Evolutionary conservation across 768 basidiomycete genomes (phyloP).

Genomic region (Amanita rubescens): DNA sequence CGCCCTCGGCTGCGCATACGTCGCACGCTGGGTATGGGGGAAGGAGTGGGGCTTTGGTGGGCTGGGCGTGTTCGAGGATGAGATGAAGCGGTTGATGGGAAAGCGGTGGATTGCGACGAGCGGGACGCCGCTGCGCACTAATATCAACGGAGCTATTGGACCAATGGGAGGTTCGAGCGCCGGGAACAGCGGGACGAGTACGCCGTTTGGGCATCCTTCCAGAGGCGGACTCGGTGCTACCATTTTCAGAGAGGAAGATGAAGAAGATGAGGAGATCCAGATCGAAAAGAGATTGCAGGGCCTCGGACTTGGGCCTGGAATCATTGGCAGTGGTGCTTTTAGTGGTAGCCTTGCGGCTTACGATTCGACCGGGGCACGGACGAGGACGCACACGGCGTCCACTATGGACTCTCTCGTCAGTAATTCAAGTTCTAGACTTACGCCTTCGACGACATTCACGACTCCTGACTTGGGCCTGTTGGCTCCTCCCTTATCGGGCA

Average conservation of each 20-base stretch:
- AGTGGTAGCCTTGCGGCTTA: constrained; percentile 27
- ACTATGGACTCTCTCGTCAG: constrained; percentile 29
- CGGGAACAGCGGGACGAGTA: constrained; percentile 60
- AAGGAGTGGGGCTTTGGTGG: constrained; percentile 46
- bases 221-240: constrained; percentile 36
- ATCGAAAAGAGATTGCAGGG: constrained; percentile 33
- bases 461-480: constrained; percentile 49
- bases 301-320: constrained; percentile 17
- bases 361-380: constrained; percentile 24
- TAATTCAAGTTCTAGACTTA: constrained; percentile 17
- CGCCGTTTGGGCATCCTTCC: constrained; percentile 55
- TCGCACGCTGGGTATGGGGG: constrained; percentile 85
- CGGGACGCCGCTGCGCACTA: constrained; percentile 52
- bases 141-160: constrained; percentile 35
- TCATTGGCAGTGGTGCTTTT: constrained; percentile 27
- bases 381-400: constrained; percentile 50
- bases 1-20: constrained; percentile 66
- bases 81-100: constrained; percentile 60
- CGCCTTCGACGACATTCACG: constrained; percentile 45
- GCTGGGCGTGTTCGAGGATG: constrained; percentile 70
- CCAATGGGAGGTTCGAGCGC: constrained; percentile 28
- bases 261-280: constrained; percentile 64
- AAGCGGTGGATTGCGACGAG: constrained; percentile 70
- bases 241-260: constrained; percentile 65
- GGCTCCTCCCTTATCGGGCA: constrained; percentile 12